Evolutionary conservation across 768 basidiomycete species (phyloP).

Genomic region (Mycena kentingensis): DNA sequence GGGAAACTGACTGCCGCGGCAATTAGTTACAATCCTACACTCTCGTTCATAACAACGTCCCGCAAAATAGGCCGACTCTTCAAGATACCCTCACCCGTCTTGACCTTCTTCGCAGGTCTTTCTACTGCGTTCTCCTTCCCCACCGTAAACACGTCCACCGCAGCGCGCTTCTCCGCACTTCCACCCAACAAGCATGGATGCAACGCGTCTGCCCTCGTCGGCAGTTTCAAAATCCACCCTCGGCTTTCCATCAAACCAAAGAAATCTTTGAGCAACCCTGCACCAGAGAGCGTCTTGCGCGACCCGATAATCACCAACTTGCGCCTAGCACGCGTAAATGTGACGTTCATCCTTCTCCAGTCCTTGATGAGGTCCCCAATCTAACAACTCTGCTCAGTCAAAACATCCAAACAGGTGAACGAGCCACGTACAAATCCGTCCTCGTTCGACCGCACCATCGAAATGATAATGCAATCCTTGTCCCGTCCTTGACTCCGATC

Average conservation of each 20-base stretch:
- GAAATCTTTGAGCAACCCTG: conserved; percentile 70
- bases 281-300: conserved; percentile 65
- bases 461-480: conserved; percentile 93
- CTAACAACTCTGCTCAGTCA: conserved; percentile 40
- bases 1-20: too few species aligned
- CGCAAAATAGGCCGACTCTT: conserved; percentile 60
- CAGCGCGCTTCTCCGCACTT: conserved; percentile 33
- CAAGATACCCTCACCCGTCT: conserved; percentile 45
- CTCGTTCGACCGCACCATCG: conserved; percentile 88
- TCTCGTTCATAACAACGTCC: conserved; percentile 64
- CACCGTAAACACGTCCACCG: conserved; percentile 17
- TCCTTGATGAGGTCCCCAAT: conserved; percentile 92
- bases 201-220: conserved; percentile 50
- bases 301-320: conserved; percentile 94
- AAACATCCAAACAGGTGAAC: not conserved
- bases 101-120: conserved; percentile 39
- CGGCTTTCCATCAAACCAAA: conserved; percentile 71
- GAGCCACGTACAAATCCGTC: conserved; percentile 60
- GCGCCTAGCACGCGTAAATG: conserved; percentile 88
- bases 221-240: conserved; percentile 71
- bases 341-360: conserved; percentile 96
- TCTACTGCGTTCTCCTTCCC: conserved; percentile 16
- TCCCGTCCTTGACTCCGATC: conserved; percentile 94
- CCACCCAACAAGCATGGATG: conserved; percentile 39
- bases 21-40: too few species aligned